phyloP scores from a whole-genome alignment of 2,329 filamentous ascomycete species.

The Trichoderma breve region DNA sequence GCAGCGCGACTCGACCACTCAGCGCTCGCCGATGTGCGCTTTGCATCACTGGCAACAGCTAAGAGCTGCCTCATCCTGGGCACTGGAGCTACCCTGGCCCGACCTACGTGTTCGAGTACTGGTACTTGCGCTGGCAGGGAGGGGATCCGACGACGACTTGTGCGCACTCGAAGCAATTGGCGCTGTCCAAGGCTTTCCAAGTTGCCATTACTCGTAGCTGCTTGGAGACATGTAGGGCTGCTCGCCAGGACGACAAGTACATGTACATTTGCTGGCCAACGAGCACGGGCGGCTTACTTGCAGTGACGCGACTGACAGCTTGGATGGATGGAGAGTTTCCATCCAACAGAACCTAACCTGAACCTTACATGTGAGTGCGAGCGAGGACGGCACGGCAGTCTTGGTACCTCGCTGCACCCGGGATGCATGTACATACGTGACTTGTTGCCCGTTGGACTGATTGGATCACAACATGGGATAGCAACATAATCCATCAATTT shows the following conservation, averaged over 20 bases:
- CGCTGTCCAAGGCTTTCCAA: background rate
- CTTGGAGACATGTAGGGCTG: background rate
- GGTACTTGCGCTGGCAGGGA: background rate
- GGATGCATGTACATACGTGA: background rate
- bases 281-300: background rate
- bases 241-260: background rate
- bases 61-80: background rate
- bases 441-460: background rate
- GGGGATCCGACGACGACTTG: background rate
- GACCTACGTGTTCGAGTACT: constrained; percentile 1
- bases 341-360: background rate
- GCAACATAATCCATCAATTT: background rate
- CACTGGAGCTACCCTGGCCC: constrained; percentile 4
- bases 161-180: background rate
- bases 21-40: constrained; percentile 7
- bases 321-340: background rate
- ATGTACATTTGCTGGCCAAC: background rate
- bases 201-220: background rate
- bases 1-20: background rate
- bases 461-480: background rate
- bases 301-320: background rate
- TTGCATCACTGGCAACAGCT: constrained; percentile 3
- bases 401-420: background rate
- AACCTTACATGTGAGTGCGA: background rate
- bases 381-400: background rate